Conservation (phyloP, 2,329 filamentous ascomycete genomes). For the Diplodia intermedia region DNA sequence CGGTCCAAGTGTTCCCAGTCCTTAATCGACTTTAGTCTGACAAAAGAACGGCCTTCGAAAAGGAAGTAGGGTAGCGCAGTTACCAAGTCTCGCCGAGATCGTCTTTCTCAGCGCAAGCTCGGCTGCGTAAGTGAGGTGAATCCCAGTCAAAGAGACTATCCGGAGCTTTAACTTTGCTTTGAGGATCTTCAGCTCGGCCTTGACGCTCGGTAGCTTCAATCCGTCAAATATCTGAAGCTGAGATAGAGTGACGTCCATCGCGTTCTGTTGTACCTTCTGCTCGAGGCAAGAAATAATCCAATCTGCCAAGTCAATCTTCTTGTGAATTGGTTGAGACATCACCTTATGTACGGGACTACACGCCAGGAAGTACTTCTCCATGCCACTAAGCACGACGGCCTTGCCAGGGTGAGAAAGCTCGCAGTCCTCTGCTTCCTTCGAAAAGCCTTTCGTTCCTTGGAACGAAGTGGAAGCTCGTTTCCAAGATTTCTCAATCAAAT, state of each 20-base stretch:
- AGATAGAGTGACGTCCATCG: neutral
- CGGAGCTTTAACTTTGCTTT: neutral
- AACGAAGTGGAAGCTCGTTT: no score
- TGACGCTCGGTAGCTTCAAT: neutral
- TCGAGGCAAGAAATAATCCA: neutral
- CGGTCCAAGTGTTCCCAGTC: no score
- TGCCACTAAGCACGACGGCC: neutral
- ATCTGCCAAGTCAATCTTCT: neutral
- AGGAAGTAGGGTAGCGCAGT: no score
- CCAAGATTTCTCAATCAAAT: neutral
- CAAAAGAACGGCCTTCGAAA: no score
- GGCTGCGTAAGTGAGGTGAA: neutral
- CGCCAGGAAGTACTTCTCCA: neutral
- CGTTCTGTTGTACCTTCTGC: neutral
- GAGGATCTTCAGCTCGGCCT: neutral
- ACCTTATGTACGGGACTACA: neutral
- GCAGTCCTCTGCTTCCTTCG: neutral
- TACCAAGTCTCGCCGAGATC: neutral
- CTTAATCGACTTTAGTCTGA: no score
- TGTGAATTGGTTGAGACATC: neutral
- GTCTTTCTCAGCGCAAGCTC: neutral
- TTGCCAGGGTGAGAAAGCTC: neutral
- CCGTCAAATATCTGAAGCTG: neutral
- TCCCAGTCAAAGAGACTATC: neutral
- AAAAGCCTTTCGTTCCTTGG: neutral